Evolutionary conservation across 2,329 filamentous ascomycete genomes (phyloP), one percentile per base, ranked within the genome.

Genomic region (Chaetomiaceae sp.): DNA sequence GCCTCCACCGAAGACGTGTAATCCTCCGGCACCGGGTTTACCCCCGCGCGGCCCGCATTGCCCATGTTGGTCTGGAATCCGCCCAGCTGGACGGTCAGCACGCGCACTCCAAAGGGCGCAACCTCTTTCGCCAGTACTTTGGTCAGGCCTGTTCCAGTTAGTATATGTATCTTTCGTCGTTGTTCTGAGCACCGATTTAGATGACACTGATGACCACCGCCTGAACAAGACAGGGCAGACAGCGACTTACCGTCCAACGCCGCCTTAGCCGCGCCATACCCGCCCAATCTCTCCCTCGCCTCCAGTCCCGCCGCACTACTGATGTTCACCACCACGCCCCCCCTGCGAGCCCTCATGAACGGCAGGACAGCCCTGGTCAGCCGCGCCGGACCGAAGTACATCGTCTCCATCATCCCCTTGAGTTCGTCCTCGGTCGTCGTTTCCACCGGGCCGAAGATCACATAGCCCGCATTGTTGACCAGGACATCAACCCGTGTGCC

Each of bases 401-500:
- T 10, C 15, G 38, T 41, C 18, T 41, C 38, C 38, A 27, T 41
- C 38, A 32, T n/a, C 4, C 15, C 11, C 11, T n/a, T 10, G 15
- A 41, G 14, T 18, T 41, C 38, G 4, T 33, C 27, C 27, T 41
- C 38, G 2, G 27, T 33, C 12, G 33, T 15, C 7, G 19, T 15
- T 18, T 41, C 38, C 5, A 20, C 38, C 8, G 38, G 38, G 11
- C 27, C 38, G 17, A 32, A 14, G 27, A 41, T 22, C 7, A 18
- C 30, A 18, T 33, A 41, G 18, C 38, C 38, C 8, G 38, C 38
- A 14, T 41, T 41, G 19, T 33, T 41, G 18, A 41, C 38, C 38
- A 41, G 18, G 12, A 41, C 38, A 19, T 41, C 27, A 7, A 41
- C 17, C 5, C 18, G n/a, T 8, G n/a, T 11, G 17, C 38, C 38